Evolutionary conservation across 345 rosid species (phyloP), one percentile per base, ranked within the genome.

Genomic region (Salix purpurea): DNA sequence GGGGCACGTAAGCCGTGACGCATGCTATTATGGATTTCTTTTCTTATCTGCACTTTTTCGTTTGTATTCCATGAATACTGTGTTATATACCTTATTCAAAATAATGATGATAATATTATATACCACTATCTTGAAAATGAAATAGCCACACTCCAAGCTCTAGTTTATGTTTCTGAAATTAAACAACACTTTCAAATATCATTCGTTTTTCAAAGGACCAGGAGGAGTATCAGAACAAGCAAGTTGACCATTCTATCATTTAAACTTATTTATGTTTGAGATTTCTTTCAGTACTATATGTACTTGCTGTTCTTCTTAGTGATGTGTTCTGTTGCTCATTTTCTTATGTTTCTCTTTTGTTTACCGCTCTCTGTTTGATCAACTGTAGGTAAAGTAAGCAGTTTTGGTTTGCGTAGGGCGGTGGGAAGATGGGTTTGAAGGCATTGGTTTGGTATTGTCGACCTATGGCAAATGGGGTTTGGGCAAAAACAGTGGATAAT

Each of bases 361-460:
- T 56, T 23, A 3, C 62, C 62, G 0, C 26, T 21, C 61, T 56
- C 5, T 56, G 28, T 56, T 9, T n/a, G 1, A n/a, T 56, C 28
- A 56, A n/a, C 4, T n/a, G 10, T 0, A 56, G 62, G 62, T 56
- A 56, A 56, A 23, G 9, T 18, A 56, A n/a, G 62, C 62, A 10
- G 60, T 13, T 44, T 42, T 50, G 7, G 34, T 54, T 32, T 42
- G 48, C 24, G 50, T 30, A 50, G 74, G 21, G 34, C 11, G 69
- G 44, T 60, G 74, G 70, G 12, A 71, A 37, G 66, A 81, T 73
- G 79, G 80, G 50, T 44, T 18, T 52, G 76, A 66, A 58, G 65
- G 58, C 81, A 44, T 65, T 81, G 46, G 56, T 70, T 32, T 81
- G 81, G 84, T 81, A 81, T 32, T 81, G 84, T 48, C 44, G 69